Conservation (phyloP, 2,329 filamentous ascomycete species). For the Scedosporium apiospermum region DNA sequence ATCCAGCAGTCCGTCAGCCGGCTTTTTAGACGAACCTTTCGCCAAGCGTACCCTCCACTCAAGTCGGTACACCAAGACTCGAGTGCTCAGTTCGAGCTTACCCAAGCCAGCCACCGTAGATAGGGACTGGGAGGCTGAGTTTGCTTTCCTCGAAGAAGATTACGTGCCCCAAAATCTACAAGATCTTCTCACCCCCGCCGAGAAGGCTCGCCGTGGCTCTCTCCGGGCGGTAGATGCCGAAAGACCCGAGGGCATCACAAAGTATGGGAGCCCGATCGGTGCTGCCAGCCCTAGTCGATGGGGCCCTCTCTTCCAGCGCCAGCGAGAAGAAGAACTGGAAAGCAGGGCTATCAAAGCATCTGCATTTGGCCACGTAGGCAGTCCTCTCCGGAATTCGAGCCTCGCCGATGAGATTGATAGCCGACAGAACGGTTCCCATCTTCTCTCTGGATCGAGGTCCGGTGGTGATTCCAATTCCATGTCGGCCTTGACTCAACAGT, state of each 20-base stretch:
- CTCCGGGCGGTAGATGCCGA: slow-evolving; percentile 46
- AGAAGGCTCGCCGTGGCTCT: slow-evolving; percentile 56
- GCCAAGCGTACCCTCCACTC: slow-evolving; percentile 64
- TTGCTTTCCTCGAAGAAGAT: slow-evolving; percentile 75
- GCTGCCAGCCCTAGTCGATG: slow-evolving; percentile 52
- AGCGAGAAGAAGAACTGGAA: slow-evolving; percentile 39
- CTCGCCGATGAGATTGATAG: slow-evolving; percentile 44
- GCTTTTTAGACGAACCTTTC: slow-evolving; percentile 54
- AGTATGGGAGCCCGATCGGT: slow-evolving; percentile 50
- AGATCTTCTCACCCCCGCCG: slow-evolving; percentile 56
- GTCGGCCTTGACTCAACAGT: slow-evolving; percentile 51
- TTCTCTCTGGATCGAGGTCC: slow-evolving; percentile 30
- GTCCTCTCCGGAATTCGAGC: slow-evolving; percentile 53
- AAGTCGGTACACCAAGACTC: slow-evolving; percentile 57
- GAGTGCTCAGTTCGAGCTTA: slow-evolving; percentile 59
- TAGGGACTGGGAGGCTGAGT: slow-evolving; percentile 55
- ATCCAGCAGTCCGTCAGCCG: slow-evolving; percentile 35
- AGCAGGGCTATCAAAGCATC: slow-evolving; percentile 29
- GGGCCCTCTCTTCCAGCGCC: slow-evolving; percentile 50
- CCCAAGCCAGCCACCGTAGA: slow-evolving; percentile 51
- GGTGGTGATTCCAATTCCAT: slow-evolving; percentile 43
- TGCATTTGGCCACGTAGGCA: slow-evolving; percentile 58
- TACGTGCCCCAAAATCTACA: slow-evolving; percentile 67
- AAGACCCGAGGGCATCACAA: slow-evolving; percentile 30
- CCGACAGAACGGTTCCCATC: slow-evolving; percentile 11